These are phyloP conservation scores for Phoma herbarum DNA, from an alignment of 2,329 filamentous ascomycete species.

Conservation along the genomic window DNA sequence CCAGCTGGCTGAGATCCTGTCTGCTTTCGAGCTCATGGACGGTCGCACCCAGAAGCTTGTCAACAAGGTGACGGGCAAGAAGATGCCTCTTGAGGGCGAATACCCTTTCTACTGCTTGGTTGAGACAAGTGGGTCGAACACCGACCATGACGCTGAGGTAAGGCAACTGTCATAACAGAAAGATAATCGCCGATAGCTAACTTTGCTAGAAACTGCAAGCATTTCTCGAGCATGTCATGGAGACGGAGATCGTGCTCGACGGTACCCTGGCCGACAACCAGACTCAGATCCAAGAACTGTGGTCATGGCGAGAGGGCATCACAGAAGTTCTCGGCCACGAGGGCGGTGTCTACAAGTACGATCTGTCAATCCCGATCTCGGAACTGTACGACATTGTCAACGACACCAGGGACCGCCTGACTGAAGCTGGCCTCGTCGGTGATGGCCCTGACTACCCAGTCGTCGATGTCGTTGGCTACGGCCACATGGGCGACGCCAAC, in stretches of 20 bases:
- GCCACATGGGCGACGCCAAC: slow-evolving; percentile 98
- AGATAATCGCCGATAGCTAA: slow-evolving; percentile 15
- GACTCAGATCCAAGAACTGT: slow-evolving; percentile 84
- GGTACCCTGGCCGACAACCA: slow-evolving; percentile 93
- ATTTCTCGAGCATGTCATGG: slow-evolving; percentile 93
- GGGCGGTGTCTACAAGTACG: slow-evolving; percentile 98
- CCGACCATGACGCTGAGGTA: slow-evolving; percentile 83
- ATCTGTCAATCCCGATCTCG: slow-evolving; percentile 88
- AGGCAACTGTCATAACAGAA: not conserved
- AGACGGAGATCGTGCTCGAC: slow-evolving; percentile 83
- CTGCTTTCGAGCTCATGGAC: slow-evolving; percentile 98
- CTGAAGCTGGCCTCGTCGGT: slow-evolving; percentile 74
- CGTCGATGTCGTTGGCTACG: slow-evolving; percentile 91
- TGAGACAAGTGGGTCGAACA: slow-evolving; percentile 94
- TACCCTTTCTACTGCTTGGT: slow-evolving; percentile 96
- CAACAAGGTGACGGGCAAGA: slow-evolving; percentile 74
- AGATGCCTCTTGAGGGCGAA: slow-evolving; percentile 80
- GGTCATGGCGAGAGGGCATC: slow-evolving; percentile 93
- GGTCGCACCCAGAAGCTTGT: slow-evolving; percentile 73
- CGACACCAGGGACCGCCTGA: slow-evolving; percentile 78
- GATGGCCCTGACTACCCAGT: slow-evolving; percentile 81
- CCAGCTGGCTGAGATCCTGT: slow-evolving; percentile 92
- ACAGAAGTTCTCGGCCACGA: slow-evolving; percentile 88
- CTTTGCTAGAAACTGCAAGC: slow-evolving; percentile 76
- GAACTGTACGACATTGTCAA: slow-evolving; percentile 91